Base-by-base conservation (phyloP, 2,329 filamentous ascomycete genomes). In the Fusarium zealandicum region DNA sequence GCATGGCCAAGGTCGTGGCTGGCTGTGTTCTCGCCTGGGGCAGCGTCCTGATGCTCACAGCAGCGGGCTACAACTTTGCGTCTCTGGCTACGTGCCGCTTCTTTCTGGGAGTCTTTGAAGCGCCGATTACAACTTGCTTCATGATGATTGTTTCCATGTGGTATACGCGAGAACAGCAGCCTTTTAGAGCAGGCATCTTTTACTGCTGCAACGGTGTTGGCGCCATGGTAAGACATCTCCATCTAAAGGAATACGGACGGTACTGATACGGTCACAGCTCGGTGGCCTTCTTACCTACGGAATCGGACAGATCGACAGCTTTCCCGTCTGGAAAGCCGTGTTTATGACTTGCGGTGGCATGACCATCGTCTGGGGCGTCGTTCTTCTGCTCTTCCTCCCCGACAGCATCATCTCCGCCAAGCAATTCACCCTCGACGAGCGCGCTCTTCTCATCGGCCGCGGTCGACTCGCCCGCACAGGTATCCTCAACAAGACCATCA, bases 401-500 rank as follows among this genome's bases (percentile, higher is more conserved):
- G 76, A 83, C 46, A 76, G 71, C 1, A 76, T 76, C 20, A 69
- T 78, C 60, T 69, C 75, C 50, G 67, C 66, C 0, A 61, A 59
- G 16, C 52, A 47, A 2, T 67, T 69, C 32, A 60, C 40, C 3
- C 41, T 61, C 1, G 48, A 64, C 18, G 67, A 69, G n/a, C 62
- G 61, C 6, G 61, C 63, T 1, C 72, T 84, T 7, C 87, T 82
- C 0, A 86, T 88, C 2, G 83, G 81, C 52, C 90, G 87, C 65
- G 79, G 90, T 9, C 81, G 75, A 3, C 69, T 76, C 0, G 77
- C 81, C 25, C 65, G 73, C 44, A 78, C 77, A 0, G 79, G 79
- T 5, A 74, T 82, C 2, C 67, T 80, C 11, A 82, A 80, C 62
- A 72, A 74, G 40, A 72, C 70, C 2, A 78, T 82, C 62, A 81